A percentile compares a stretch with the other conserved stretches of the same genome.
phyloP scores from a whole-genome alignment of 2,329 filamentous ascomycete genomes.

The Colletotrichum sp. region DNA sequence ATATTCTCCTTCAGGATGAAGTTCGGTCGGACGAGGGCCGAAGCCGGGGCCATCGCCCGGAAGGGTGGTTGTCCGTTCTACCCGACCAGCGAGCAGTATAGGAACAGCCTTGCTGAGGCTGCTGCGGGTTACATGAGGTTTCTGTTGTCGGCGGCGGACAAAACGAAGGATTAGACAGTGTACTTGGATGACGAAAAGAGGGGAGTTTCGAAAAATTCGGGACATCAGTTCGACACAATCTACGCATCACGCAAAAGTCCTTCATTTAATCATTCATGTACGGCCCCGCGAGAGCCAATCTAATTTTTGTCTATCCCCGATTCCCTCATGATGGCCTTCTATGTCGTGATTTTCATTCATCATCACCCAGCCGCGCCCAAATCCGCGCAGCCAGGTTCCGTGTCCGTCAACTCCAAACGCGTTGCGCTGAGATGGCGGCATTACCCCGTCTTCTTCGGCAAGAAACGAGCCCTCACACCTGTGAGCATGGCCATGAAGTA shows the following conservation, averaged over 20 bases:
- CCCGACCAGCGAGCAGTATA: constrained; percentile 45
- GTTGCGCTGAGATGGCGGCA: not conserved
- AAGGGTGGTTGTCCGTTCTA: constrained; percentile 43
- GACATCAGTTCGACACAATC: not conserved
- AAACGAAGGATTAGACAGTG: not conserved
- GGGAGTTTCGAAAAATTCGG: fast-evolving
- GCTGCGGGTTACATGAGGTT: constrained; percentile 53
- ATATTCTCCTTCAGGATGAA: constrained; percentile 51
- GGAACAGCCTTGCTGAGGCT: constrained; percentile 46
- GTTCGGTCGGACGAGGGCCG: constrained; percentile 39
- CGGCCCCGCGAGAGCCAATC: not conserved
- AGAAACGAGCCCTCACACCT: constrained; percentile 48
- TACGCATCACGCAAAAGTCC: not conserved
- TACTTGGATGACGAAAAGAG: not conserved
- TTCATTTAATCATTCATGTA: not conserved
- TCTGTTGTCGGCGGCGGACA: constrained; percentile 20
- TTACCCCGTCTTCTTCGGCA: constrained; percentile 6
- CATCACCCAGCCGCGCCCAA: fast-evolving
- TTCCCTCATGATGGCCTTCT: not conserved
- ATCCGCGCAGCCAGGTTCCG: not conserved
- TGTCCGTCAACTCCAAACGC: not conserved
- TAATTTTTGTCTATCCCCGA: not conserved
- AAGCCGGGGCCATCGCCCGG: not conserved
- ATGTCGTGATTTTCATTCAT: not conserved
- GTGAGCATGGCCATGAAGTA: constrained; percentile 61